Percentiles rank a stretch among this genome's conserved stretches.
These are phyloP conservation scores for Dictyostelium brefeldianum DNA, from an alignment of 78 protist species.

Conservation along the genomic window DNA sequence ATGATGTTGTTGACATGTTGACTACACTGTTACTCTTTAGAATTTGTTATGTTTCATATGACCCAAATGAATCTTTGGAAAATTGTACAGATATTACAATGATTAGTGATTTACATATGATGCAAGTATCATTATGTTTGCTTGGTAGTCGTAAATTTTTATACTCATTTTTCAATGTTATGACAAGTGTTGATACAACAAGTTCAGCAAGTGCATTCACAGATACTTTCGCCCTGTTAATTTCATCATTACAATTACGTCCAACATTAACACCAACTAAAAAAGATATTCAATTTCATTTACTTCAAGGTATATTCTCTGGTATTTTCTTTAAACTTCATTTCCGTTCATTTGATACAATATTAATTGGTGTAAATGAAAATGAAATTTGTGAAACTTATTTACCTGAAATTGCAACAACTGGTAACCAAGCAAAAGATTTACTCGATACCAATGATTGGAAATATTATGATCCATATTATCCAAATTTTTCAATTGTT, in stretches of 20 bases:
- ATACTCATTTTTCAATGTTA: slow-evolving; percentile 49
- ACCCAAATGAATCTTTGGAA: slow-evolving; percentile 47
- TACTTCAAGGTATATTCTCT: slow-evolving; percentile 41
- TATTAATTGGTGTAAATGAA: background rate
- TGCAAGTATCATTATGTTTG: slow-evolving; percentile 36
- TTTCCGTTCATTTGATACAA: background rate
- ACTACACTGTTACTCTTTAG: slow-evolving; percentile 42
- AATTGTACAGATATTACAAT: slow-evolving; percentile 56
- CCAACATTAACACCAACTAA: slow-evolving; percentile 39
- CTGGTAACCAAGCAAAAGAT: background rate
- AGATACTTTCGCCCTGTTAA: slow-evolving; percentile 50
- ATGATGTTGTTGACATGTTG: slow-evolving; percentile 37
- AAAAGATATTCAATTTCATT: slow-evolving; percentile 19
- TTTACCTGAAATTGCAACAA: background rate
- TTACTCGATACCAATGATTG: slow-evolving; percentile 19
- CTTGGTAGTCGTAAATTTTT: slow-evolving; percentile 50
- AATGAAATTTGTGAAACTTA: background rate
- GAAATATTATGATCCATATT: slow-evolving; percentile 42
- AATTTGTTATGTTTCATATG: slow-evolving; percentile 68
- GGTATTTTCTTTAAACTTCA: slow-evolving; percentile 25
- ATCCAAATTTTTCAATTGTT: slow-evolving; percentile 45
- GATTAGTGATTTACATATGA: slow-evolving; percentile 38
- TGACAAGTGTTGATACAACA: slow-evolving; percentile 54
- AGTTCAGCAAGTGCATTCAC: slow-evolving; percentile 34
- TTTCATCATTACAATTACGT: slow-evolving; percentile 36